Conservation (phyloP, 106 monocot genomes). For the Dendrobium officinale region DNA sequence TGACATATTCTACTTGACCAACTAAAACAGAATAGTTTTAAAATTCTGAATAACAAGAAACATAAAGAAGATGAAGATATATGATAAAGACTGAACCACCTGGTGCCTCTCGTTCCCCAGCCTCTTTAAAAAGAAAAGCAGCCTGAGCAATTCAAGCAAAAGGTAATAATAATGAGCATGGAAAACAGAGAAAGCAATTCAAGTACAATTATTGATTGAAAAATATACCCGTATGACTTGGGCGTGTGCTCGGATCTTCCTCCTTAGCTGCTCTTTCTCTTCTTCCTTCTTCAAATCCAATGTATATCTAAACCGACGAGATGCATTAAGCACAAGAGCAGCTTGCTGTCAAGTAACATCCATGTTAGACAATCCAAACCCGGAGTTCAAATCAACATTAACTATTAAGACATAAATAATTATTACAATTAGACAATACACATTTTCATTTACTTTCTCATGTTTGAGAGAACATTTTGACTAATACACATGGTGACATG, state of each 20-base stretch:
- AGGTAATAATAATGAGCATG: background rate
- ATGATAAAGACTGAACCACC: constrained; percentile 10
- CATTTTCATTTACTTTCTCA: background rate
- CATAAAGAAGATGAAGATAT: background rate
- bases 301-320: constrained; percentile 93
- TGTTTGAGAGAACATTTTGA: background rate
- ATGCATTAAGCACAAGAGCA: constrained; percentile 90
- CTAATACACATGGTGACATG: background rate
- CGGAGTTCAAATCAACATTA: background rate
- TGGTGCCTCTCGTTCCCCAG: constrained; percentile 41
- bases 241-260: constrained; percentile 88
- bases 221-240: constrained; percentile 88
- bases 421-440: background rate
- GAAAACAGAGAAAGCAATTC: constrained; percentile 2
- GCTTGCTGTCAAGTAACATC: constrained; percentile 66
- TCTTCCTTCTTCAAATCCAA: constrained; percentile 83
- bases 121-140: constrained; percentile 74
- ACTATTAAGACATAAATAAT: background rate
- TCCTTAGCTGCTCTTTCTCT: constrained; percentile 70
- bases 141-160: constrained; percentile 37
- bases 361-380: background rate
- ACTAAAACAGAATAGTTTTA: constrained; percentile 1
- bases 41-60: background rate
- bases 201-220: constrained; percentile 1
- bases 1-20: background rate